Percentiles rank a stretch among this genome's conserved stretches.
phyloP scores from a whole-genome alignment of 164 flowering plant species.

The grape (Vitis vinifera) region ASM3070453v1 NC_081822.1:12102501-12103000 shows the following conservation, averaged over 20 bases:
- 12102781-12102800: slow-evolving; percentile 25
- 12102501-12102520: slow-evolving; percentile 14
- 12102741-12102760: slow-evolving; percentile 8
- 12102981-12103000: neutral
- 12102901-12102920: too few species aligned
- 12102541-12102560: neutral
- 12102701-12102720: slow-evolving; percentile 6
- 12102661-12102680: slow-evolving; percentile 22
- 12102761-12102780: slow-evolving; percentile 5
- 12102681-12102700: slow-evolving; percentile 1
- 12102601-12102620: slow-evolving; percentile 33
- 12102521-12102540: slow-evolving; percentile 5
- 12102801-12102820: neutral
- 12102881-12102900: too few species aligned
- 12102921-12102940: too few species aligned
- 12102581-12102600: slow-evolving; percentile 8
- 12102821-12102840: neutral
- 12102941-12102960: too few species aligned
- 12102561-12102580: neutral
- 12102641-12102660: slow-evolving; percentile 26
- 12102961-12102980: neutral
- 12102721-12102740: slow-evolving; percentile 6
- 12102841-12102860: too few species aligned
- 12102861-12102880: too few species aligned
- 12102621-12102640: slow-evolving; percentile 27